A percentile compares a stretch with the other conserved stretches of the same genome.
Evolutionary conservation across 805 yeast species (phyloP).

Genomic region (Jamesozyma spencerorum): DNA sequence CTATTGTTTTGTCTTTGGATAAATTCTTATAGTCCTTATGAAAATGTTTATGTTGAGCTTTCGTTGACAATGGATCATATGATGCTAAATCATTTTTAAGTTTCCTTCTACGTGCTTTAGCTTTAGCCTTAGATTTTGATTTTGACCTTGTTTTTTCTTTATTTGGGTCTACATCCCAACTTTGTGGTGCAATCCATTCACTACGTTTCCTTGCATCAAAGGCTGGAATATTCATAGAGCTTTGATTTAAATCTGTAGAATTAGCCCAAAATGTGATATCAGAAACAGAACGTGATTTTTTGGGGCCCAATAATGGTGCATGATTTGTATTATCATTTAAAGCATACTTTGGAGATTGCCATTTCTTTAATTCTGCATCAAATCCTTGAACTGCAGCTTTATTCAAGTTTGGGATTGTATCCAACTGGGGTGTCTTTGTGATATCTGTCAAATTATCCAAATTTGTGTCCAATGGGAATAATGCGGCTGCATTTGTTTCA

Average conservation of each 20-base stretch:
- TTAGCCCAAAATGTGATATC: conserved; percentile 4
- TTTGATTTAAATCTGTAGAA: no score
- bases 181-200: conserved; percentile 50
- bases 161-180: conserved; percentile 46
- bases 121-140: conserved; percentile 6
- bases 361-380: background rate
- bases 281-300: conserved; percentile 11
- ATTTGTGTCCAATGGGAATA: conserved; percentile 24
- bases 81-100: background rate
- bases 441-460: conserved; percentile 23
- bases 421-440: conserved; percentile 9
- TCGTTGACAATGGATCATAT: conserved; percentile 1
- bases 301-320: conserved; percentile 5
- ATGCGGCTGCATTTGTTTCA: conserved; percentile 1
- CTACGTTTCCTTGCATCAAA: conserved; percentile 1
- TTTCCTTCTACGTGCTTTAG: conserved; percentile 2
- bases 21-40: background rate
- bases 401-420: background rate
- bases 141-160: conserved; percentile 6
- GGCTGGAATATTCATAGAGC: background rate
- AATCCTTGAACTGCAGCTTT: background rate
- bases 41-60: background rate
- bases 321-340: background rate
- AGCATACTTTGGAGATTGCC: no score
- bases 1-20: conserved; percentile 6